Evolutionary conservation across 2,329 filamentous ascomycete genomes (phyloP), one percentile per base, ranked within the genome.

Genomic region (Clarireedia monteithiana): DNA sequence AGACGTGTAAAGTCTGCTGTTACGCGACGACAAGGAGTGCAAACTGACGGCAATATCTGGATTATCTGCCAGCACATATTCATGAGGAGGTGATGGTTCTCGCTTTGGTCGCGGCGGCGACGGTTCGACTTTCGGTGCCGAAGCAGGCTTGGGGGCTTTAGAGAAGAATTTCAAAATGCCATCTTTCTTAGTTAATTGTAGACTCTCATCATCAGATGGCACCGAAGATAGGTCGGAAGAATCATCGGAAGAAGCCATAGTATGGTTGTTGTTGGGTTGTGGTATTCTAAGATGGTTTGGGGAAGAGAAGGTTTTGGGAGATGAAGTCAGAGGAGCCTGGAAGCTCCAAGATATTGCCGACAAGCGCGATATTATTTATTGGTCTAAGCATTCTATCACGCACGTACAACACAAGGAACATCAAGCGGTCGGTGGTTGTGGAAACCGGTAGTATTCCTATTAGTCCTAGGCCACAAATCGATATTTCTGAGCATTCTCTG

Each of bases 61-160:
- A 71, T 95, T 96, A 71, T 97, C 92, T 60, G 89, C 90, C 56
- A 96, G 77, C 27, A 90, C 86, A 72, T 87, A 89, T 77, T 96
- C 90, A 71, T 96, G 92, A 7, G 89, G 85, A 64, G 92, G 92
- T 63, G 91, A 96, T 20, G 90, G 85, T 57, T 87, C 85, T 70
- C 92, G 81, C 77, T 94, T 95, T 67, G 82, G 83, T 66, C 84
- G 78, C 57, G 84, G 84, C 60, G 86, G 84, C 64, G 84, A 82
- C 42, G 66, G 55, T 53, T 77, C 73, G 66, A 83, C 78, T 72
- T 79, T 80, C 66, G 78, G 73, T 59, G 78, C 67, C 46, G 67
- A 66, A 34, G 70, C 60, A 42, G 70, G 67, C 62, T 72, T 71
- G 64, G 77, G 74, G 24, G 62, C 58, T 68, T 82, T 84, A 62